These are phyloP conservation scores for Panicum hallii DNA, from an alignment of 202 grass and related monocot species.

Conservation along the genomic window DNA sequence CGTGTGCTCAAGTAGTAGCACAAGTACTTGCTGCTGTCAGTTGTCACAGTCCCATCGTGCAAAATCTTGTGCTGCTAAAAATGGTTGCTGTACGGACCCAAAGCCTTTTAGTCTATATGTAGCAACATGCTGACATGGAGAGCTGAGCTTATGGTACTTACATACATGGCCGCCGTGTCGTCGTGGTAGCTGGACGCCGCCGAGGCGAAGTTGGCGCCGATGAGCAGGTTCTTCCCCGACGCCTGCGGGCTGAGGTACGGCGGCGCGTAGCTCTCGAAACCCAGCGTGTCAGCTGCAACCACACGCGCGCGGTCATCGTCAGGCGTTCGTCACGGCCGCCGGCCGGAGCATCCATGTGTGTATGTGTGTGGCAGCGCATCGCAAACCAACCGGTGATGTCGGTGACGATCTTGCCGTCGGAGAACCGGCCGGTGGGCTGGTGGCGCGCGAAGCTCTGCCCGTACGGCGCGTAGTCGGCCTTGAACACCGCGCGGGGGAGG, in stretches of 20 bases:
- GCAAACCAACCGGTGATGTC: slow-evolving; percentile 64
- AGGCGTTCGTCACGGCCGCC: not conserved
- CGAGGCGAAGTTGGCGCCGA: slow-evolving; percentile 84
- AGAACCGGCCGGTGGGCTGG: slow-evolving; percentile 75
- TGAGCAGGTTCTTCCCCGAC: slow-evolving; percentile 74
- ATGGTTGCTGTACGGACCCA: not conserved
- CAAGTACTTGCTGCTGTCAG: not conserved
- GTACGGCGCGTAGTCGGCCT: slow-evolving; percentile 69
- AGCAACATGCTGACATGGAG: not conserved
- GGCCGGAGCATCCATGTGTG: not conserved
- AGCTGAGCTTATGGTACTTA: slow-evolving; percentile 42
- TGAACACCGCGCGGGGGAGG: slow-evolving; percentile 62
- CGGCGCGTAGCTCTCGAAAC: slow-evolving; percentile 65
- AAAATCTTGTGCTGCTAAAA: not conserved
- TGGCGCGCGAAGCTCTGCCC: slow-evolving; percentile 62
- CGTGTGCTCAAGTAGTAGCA: not conserved
- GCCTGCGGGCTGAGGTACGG: slow-evolving; percentile 76
- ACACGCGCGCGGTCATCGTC: no score
- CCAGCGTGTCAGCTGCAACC: slow-evolving; percentile 62
- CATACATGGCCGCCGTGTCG: slow-evolving; percentile 71
- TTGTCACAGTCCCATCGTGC: not conserved
- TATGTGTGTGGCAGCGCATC: not conserved
- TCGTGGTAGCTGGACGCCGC: slow-evolving; percentile 79
- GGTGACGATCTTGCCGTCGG: slow-evolving; percentile 83
- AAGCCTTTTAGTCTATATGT: not conserved